Conservation (phyloP, 257 asterid genomes). For the Solanum paucissectum region DNA sequence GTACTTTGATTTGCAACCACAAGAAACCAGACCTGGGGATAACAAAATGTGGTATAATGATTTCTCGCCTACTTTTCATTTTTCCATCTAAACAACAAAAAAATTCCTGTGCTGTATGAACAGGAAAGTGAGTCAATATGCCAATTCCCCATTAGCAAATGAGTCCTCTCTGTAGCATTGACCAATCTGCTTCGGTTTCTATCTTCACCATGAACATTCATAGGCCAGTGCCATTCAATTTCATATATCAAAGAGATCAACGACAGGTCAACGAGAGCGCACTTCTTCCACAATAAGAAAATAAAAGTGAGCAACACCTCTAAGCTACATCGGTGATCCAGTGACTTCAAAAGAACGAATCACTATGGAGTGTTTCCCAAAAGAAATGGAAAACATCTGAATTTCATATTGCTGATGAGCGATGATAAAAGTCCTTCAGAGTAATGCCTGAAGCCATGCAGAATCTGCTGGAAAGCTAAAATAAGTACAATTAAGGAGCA, state of each 20-base stretch:
- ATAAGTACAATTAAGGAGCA: not conserved
- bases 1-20: not conserved
- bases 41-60: not conserved
- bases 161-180: not conserved
- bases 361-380: not conserved
- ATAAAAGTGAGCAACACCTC: not conserved
- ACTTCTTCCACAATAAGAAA: not conserved
- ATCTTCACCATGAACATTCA: not conserved
- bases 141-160: not conserved
- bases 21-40: not conserved
- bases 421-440: not conserved
- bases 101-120: not conserved
- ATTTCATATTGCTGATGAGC: not conserved
- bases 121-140: not conserved
- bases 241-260: not conserved
- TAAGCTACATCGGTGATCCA: not conserved
- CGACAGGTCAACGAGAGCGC: not conserved
- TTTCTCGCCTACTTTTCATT: not conserved
- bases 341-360: not conserved
- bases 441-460: not conserved
- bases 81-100: not conserved
- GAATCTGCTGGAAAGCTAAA: not conserved
- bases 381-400: not conserved
- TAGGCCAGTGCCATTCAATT: not conserved
- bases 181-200: not conserved